Evolutionary conservation across 352 stramenopile species (phyloP).

Genomic region (Phytophthora kernoviae): DNA sequence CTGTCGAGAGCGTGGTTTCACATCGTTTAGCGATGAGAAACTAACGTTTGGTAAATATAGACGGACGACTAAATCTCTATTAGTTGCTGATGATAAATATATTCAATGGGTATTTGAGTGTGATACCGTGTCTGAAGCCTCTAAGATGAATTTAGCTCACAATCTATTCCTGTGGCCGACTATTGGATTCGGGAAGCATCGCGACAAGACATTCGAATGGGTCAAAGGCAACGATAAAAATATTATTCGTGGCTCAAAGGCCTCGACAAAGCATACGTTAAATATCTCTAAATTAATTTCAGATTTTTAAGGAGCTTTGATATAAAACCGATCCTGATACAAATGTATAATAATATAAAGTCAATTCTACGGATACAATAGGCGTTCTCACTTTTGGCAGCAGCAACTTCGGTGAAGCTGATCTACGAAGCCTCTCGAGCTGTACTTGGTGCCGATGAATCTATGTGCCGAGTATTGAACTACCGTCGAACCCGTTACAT

Average conservation of each 20-base stretch:
- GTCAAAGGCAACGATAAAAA: constrained; percentile 5
- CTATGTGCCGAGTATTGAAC: too few relatives aligned
- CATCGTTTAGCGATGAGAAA: constrained; percentile 8
- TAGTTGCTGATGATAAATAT: constrained; percentile 6
- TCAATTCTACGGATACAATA: constrained; percentile 9
- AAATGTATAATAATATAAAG: constrained; percentile 17
- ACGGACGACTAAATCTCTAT: constrained; percentile 1
- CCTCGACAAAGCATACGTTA: background rate
- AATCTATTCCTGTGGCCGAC: constrained; percentile 4
- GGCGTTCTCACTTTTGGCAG: too few relatives aligned
- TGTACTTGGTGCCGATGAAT: too few relatives aligned
- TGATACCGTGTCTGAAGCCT: constrained; percentile 10
- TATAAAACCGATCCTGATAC: constrained; percentile 24
- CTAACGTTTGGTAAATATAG: constrained; percentile 12
- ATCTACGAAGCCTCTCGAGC: too few relatives aligned
- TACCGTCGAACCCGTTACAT: too few relatives aligned
- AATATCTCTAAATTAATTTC: constrained; percentile 17
- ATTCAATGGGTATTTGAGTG: constrained; percentile 7
- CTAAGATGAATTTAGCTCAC: constrained; percentile 3
- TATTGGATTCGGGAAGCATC: constrained; percentile 1
- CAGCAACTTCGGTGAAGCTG: too few relatives aligned
- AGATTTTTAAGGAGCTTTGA: constrained; percentile 2
- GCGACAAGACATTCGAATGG: constrained; percentile 11
- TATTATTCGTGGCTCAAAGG: constrained; percentile 5
- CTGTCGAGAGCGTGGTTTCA: too few relatives aligned